Evolutionary conservation across 2,329 filamentous ascomycete species (phyloP).

Genomic region (Knufia petricola): DNA sequence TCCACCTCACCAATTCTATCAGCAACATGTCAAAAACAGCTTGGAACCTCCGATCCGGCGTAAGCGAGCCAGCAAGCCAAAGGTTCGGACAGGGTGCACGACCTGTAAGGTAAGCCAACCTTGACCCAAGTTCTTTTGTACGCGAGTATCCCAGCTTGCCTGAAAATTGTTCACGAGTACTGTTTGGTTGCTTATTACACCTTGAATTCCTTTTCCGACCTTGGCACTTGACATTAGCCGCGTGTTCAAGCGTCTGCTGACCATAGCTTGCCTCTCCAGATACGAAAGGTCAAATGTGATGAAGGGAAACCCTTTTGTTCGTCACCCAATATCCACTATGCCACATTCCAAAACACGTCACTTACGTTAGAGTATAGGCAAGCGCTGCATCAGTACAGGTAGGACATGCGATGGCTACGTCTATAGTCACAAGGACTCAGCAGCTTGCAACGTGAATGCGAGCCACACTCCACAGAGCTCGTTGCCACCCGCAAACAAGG

Average conservation of each 20-base stretch:
- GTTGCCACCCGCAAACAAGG: conserved; percentile 23
- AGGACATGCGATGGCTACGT: conserved; percentile 51
- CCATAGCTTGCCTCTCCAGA: conserved; percentile 8
- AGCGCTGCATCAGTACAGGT: conserved; percentile 50
- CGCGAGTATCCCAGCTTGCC: too few relatives aligned
- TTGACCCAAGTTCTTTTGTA: not conserved
- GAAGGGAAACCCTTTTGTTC: conserved; percentile 26
- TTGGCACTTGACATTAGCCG: not conserved
- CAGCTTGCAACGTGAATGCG: conserved; percentile 9
- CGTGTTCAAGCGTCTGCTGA: not conserved
- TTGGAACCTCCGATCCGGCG: conserved; percentile 1
- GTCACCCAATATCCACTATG: conserved; percentile 9
- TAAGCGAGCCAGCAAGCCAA: conserved; percentile 12
- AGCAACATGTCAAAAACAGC: not conserved
- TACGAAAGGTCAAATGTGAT: conserved; percentile 15
- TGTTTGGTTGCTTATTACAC: too few relatives aligned
- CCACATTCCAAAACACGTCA: conserved; percentile 10
- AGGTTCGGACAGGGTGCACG: conserved; percentile 10
- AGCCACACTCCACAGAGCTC: conserved; percentile 12
- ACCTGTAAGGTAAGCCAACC: conserved; percentile 11
- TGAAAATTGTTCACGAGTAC: too few relatives aligned
- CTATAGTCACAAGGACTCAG: conserved; percentile 27
- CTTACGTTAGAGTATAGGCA: conserved; percentile 28
- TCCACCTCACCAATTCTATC: not conserved
- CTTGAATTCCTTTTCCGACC: too few relatives aligned